A percentile compares a stretch with the other conserved stretches of the same genome.
phyloP scores from a whole-genome alignment of 2,329 filamentous ascomycete species.

The Dactylella cylindrospora region DNA sequence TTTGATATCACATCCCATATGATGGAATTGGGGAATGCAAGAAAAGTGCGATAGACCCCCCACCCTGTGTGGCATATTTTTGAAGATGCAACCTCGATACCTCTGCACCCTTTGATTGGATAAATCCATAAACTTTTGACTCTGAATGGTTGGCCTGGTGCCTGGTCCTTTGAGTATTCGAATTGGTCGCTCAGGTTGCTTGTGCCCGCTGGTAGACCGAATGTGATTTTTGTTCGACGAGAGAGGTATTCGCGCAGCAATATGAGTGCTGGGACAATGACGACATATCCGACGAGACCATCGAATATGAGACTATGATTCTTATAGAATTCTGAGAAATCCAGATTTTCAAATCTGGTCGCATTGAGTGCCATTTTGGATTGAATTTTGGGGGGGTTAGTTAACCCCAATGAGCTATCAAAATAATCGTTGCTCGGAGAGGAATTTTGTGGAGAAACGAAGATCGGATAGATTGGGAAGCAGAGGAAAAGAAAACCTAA shows the following conservation, averaged over 20 bases:
- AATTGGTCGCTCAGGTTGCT: slow-evolving; percentile 63
- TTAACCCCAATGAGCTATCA: too few species aligned
- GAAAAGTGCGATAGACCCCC: slow-evolving; percentile 1
- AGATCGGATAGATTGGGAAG: too few species aligned
- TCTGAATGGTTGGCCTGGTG: slow-evolving; percentile 53
- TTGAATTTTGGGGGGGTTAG: too few species aligned
- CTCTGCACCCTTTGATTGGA: slow-evolving; percentile 78
- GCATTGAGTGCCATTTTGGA: slow-evolving; percentile 32
- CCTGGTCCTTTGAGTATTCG: slow-evolving; percentile 53
- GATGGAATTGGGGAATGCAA: slow-evolving; percentile 3
- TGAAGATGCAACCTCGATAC: slow-evolving; percentile 70
- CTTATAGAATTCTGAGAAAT: slow-evolving; percentile 31
- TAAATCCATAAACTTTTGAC: slow-evolving; percentile 76
- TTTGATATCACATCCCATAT: not conserved
- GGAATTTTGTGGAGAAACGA: too few species aligned
- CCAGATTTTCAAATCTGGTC: slow-evolving; percentile 25
- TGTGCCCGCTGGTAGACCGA: slow-evolving; percentile 16
- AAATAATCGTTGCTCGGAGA: too few species aligned
- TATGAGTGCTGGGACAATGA: slow-evolving; percentile 9
- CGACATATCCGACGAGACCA: slow-evolving; percentile 17
- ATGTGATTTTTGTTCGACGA: slow-evolving; percentile 14
- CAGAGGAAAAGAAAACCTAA: too few species aligned
- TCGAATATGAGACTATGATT: slow-evolving; percentile 21
- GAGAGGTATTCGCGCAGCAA: slow-evolving; percentile 30
- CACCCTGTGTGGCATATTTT: slow-evolving; percentile 58